Evolutionary conservation across 805 yeast genomes (phyloP), one percentile per base, ranked within the genome.

Genomic region (Pichia paraexigua): DNA sequence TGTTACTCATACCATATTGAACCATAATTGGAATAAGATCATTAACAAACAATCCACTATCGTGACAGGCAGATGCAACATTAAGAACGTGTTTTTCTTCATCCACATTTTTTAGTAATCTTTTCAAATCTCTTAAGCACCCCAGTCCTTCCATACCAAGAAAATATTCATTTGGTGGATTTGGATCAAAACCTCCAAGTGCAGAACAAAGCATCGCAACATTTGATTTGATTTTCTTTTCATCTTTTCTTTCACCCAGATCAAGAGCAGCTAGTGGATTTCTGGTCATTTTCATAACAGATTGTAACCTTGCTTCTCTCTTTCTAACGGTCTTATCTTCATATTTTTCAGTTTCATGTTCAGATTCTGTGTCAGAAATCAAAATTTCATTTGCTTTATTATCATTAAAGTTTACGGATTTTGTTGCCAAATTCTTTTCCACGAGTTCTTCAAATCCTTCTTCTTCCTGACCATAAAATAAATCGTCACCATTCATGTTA

Each of bases 111-210:
- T 80, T 82, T 49, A 94, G 77, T 97, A 98, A 92, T 58, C 86
- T 75, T 63, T 88, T 89, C 55, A 94, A 67, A 67, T 94, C 99
- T 58, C 86, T 84, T 32, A 94, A 68, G 67, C 97, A 89, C 0
- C 90, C 90, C 50, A 79, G 65, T 2, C 95, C 95, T 61, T 92
- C 97, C 53, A 85, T 89, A 12, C 98, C 98, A 3, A 91, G 74
- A 53, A 79, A 80, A 61, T 94, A 94, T 1, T 67, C 64, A 2
- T 63, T 56, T 5, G 68, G 64, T 15, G 52, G 49, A 1, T 83
- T 68, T 46, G 83, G 79, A 66, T 91, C 97, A 0, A 83, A 78
- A 1, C 97, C 98, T 49, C 99, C 99, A 2, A 92, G 74, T 0
- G 98, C 96, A 4, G 96, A 80, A 4, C 90, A 88, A 41, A 91